Evolutionary conservation across 1,284 basidiomycete genomes (phyloP).

Genomic region (Trichosporon ovoides): DNA sequence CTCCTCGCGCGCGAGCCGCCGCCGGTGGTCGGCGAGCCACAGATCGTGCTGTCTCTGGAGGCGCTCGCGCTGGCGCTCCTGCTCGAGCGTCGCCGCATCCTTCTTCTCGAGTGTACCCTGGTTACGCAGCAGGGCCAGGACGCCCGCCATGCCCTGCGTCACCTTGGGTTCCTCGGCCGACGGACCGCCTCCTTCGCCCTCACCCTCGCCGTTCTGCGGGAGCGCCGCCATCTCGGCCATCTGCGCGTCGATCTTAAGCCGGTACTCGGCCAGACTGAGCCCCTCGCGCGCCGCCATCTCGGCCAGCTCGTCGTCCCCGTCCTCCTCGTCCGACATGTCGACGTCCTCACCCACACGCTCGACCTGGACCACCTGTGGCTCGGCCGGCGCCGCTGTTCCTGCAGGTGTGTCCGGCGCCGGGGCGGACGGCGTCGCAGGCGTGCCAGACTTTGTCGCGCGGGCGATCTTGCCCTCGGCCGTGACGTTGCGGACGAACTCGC

Average conservation of each 20-base stretch:
- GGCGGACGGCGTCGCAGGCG: constrained; percentile 22
- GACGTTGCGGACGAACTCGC: constrained; percentile 91
- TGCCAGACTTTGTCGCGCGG: constrained; percentile 39
- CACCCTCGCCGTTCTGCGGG: too few relatives aligned
- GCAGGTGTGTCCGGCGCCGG: background rate
- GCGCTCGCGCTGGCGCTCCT: constrained; percentile 43
- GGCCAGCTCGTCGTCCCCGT: constrained; percentile 60
- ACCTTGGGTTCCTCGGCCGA: constrained; percentile 59
- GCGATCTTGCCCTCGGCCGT: constrained; percentile 50
- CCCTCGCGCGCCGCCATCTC: constrained; percentile 49
- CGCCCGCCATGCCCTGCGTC: constrained; percentile 76
- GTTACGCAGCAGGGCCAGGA: constrained; percentile 79
- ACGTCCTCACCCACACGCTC: constrained; percentile 52
- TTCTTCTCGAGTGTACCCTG: constrained; percentile 78
- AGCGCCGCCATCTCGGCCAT: constrained; percentile 57
- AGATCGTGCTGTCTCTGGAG: constrained; percentile 78
- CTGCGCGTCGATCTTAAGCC: constrained; percentile 46
- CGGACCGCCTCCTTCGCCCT: constrained; percentile 55
- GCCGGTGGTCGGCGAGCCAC: constrained; percentile 83
- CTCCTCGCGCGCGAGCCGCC: constrained; percentile 69
- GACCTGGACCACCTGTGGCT: constrained; percentile 51
- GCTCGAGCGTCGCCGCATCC: constrained; percentile 61
- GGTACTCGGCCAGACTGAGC: constrained; percentile 45
- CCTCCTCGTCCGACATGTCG: constrained; percentile 59
- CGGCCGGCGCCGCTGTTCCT: constrained; percentile 50